phyloP scores from a whole-genome alignment of 2,329 filamentous ascomycete species.

The Cladophialophora psammophila region DNA sequence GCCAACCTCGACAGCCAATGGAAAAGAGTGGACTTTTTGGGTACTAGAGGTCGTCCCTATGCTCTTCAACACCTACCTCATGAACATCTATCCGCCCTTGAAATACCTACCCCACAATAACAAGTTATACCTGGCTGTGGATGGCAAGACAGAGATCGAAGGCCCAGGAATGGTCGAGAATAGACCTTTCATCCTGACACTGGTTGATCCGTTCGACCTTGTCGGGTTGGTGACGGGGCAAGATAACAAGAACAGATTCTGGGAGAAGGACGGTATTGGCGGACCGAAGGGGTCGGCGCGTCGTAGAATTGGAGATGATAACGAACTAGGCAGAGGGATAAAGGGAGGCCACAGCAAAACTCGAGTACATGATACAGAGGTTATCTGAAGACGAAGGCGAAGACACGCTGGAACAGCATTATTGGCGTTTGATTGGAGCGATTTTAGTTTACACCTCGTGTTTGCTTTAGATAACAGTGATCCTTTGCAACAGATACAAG shows the following conservation, averaged over 20 bases:
- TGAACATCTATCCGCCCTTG: constrained; percentile 62
- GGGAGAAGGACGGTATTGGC: constrained; percentile 46
- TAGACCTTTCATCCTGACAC: constrained; percentile 53
- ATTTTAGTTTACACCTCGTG: not conserved
- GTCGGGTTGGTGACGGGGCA: constrained; percentile 46
- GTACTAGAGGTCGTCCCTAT: constrained; percentile 62
- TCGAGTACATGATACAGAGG: constrained; percentile 5
- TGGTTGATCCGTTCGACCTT: constrained; percentile 55
- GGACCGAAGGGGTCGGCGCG: constrained; percentile 21
- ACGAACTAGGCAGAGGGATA: not conserved
- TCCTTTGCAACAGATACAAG: not conserved
- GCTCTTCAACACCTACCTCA: constrained; percentile 58
- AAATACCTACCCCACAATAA: constrained; percentile 58
- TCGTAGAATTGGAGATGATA: not conserved
- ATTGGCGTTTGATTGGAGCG: not conserved
- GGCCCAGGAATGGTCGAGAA: constrained; percentile 60
- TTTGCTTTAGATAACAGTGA: not conserved
- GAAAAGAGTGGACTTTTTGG: constrained; percentile 62
- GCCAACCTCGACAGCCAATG: constrained; percentile 44
- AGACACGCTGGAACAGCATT: not conserved
- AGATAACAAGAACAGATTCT: constrained; percentile 50
- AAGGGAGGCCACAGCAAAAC: constrained; percentile 1
- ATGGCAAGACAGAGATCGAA: constrained; percentile 60
- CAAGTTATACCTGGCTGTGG: constrained; percentile 59
- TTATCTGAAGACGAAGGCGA: not conserved